These are phyloP conservation scores for Lentinula lateritia DNA, from an alignment of 768 basidiomycete species.

Conservation along the genomic window DNA sequence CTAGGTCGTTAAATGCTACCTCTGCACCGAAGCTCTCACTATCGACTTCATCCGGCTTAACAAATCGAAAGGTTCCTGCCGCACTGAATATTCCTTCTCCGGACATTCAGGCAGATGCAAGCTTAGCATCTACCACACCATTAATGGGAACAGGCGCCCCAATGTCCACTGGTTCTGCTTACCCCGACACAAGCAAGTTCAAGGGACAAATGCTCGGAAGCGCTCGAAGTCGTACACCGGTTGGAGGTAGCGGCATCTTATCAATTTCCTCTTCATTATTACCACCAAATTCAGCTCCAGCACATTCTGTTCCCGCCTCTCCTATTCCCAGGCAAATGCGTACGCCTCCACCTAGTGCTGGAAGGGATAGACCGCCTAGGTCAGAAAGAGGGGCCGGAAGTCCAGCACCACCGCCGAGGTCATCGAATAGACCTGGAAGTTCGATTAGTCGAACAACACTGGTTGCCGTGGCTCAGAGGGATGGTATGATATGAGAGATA, in stretches of 20 bases:
- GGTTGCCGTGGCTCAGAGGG: conserved; percentile 47
- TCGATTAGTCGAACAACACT: conserved; percentile 41
- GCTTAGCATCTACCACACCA: conserved; percentile 5
- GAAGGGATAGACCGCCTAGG: conserved; percentile 24
- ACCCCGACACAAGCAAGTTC: conserved; percentile 1
- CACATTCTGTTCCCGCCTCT: neutral
- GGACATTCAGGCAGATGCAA: conserved; percentile 13
- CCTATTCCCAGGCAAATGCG: conserved; percentile 7
- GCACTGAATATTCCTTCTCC: conserved; percentile 9
- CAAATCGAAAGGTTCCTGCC: neutral
- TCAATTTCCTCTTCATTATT: neutral
- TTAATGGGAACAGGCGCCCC: conserved; percentile 8
- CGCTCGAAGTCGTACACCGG: neutral
- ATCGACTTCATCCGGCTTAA: neutral
- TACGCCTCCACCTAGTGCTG: conserved; percentile 10
- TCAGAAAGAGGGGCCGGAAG: conserved; percentile 20
- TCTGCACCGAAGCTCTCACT: conserved; percentile 20
- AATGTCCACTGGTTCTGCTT: conserved; percentile 2
- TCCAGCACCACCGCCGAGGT: conserved; percentile 61
- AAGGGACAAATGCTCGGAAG: neutral
- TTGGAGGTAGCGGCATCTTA: neutral
- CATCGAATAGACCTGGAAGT: conserved; percentile 62
- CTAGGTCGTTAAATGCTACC: conserved; percentile 29
- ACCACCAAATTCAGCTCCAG: neutral
- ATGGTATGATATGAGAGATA: conserved; percentile 52